These are phyloP conservation scores for Wickerhamiella kazuoi DNA, from an alignment of 805 yeast genomes.

Conservation along the genomic window DNA sequence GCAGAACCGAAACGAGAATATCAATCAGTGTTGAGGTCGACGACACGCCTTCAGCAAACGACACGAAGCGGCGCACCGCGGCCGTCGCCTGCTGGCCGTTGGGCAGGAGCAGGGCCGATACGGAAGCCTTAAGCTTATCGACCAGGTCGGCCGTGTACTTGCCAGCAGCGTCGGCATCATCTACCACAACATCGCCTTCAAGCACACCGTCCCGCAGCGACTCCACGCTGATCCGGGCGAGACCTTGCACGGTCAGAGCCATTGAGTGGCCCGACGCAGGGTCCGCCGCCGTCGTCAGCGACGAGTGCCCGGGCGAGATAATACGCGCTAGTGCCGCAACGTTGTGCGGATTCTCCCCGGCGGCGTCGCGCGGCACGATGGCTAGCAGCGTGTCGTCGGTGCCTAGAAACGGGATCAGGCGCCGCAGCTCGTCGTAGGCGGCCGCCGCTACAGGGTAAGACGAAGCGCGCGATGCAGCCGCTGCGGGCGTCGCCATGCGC, in stretches of 20 bases:
- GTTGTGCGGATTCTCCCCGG: slow-evolving; percentile 2
- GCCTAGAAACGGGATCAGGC: neutral
- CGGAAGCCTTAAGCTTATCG: slow-evolving; percentile 8
- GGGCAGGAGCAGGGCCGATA: slow-evolving; percentile 6
- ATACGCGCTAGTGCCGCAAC: slow-evolving; percentile 14
- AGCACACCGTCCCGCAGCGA: slow-evolving; percentile 1
- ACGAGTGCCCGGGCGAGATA: neutral
- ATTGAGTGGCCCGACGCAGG: neutral
- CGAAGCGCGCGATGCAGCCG: neutral
- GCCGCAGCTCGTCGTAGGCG: neutral
- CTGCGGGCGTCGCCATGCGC: slow-evolving; percentile 4
- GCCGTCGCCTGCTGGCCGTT: slow-evolving; percentile 5
- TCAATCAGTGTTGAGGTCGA: slow-evolving; percentile 21
- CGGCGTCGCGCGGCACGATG: slow-evolving; percentile 3
- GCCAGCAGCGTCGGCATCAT: neutral
- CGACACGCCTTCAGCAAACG: slow-evolving; percentile 10
- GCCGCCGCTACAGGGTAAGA: neutral
- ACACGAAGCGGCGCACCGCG: slow-evolving; percentile 9
- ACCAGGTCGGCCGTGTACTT: slow-evolving; percentile 3
- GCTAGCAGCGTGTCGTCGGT: slow-evolving; percentile 4
- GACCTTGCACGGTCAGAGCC: slow-evolving; percentile 6
- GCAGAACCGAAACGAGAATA: slow-evolving; percentile 21
- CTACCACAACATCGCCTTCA: slow-evolving; percentile 2
- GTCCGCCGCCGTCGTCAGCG: neutral
- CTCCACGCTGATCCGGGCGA: slow-evolving; percentile 7